Evolutionary conservation across 148 eudicot species (phyloP).

Genomic region (Rhododendron griersonianum): DNA sequence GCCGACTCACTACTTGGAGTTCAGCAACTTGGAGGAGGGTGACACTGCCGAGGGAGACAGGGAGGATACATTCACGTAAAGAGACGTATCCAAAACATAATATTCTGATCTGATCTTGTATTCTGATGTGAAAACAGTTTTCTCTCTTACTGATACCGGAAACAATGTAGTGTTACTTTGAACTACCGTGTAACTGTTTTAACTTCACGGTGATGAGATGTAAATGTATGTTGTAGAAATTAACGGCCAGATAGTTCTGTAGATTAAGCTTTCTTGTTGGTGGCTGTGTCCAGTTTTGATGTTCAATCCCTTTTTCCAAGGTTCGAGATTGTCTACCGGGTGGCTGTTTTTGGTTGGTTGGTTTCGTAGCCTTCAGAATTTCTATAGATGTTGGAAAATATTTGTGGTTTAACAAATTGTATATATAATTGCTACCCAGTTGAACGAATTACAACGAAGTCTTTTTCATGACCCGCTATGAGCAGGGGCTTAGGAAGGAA

Average conservation of each 20-base stretch:
- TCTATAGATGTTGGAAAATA: neutral
- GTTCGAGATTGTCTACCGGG: neutral
- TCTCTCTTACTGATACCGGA: neutral
- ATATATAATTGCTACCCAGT: neutral
- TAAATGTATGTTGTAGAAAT: neutral
- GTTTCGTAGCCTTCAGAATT: neutral
- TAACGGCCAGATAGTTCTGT: neutral
- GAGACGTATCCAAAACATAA: neutral
- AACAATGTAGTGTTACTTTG: neutral
- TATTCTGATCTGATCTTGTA: too few relatives aligned
- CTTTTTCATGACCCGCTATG: neutral
- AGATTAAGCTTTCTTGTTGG: neutral
- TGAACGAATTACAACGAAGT: neutral
- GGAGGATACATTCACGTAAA: slow-evolving; percentile 70
- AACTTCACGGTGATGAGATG: neutral
- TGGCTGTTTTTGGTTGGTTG: neutral
- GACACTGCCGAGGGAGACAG: slow-evolving; percentile 80
- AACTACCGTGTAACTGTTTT: neutral
- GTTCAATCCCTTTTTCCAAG: neutral
- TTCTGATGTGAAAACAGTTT: neutral
- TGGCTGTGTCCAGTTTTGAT: neutral
- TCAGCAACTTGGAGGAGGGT: slow-evolving; percentile 85
- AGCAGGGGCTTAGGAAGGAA: neutral
- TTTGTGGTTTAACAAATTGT: neutral
- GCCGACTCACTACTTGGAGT: slow-evolving; percentile 90